These are phyloP conservation scores for Trichophyton verrucosum DNA, from an alignment of 2,329 filamentous ascomycete species.

Conservation along the genomic window DNA sequence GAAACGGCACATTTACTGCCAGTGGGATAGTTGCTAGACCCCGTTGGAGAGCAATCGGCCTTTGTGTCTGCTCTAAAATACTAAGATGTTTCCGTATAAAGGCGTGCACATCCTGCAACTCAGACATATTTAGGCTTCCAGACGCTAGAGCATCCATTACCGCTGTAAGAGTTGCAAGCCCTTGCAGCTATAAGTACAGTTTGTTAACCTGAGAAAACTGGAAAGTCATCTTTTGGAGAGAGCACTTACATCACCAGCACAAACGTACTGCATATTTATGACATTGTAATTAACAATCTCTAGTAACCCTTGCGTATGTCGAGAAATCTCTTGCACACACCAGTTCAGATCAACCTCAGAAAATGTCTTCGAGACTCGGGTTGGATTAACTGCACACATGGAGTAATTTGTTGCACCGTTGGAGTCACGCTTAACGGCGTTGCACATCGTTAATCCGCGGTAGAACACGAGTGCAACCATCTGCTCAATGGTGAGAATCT, in stretches of 20 bases:
- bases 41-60: conserved; percentile 5
- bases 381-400: conserved; percentile 98
- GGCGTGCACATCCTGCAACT: neutral
- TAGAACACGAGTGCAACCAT: conserved; percentile 98
- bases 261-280: conserved; percentile 58
- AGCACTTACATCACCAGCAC: conserved; percentile 47
- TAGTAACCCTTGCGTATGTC: conserved; percentile 86
- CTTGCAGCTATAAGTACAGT: conserved; percentile 37
- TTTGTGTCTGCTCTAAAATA: neutral
- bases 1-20: conserved; percentile 25
- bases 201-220: neutral
- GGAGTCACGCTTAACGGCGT: conserved; percentile 91
- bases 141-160: conserved; percentile 77
- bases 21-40: conserved; percentile 23
- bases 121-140: neutral
- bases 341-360: conserved; percentile 95
- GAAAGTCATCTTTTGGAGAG: neutral
- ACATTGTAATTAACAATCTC: conserved; percentile 97
- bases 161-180: conserved; percentile 55
- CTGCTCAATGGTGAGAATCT: conserved; percentile 99
- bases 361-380: conserved; percentile 96
- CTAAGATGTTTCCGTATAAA: neutral
- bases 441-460: conserved; percentile 97
- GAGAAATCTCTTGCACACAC: conserved; percentile 87
- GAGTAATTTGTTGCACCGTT: conserved; percentile 92